Base-by-base conservation (phyloP, 768 basidiomycete genomes). In the Kwoniella sp. region DNA sequence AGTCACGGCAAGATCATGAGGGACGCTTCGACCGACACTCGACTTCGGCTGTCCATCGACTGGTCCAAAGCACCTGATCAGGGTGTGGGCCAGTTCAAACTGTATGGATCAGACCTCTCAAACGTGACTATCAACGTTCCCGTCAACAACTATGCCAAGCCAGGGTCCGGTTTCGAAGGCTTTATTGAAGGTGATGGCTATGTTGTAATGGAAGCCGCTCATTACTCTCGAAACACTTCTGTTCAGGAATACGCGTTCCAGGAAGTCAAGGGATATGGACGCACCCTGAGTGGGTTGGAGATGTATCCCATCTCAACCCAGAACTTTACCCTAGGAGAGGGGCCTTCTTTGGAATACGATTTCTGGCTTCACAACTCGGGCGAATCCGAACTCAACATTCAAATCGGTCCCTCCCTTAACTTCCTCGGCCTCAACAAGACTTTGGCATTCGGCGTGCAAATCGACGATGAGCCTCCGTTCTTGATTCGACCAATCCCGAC, bases 131-230 rank as follows among this genome's bases (percentile, higher is more conserved):
- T 77, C 25, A 25, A 56, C 6, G 63, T 65, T 7, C 73, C 75
- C 8, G 52, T 69, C 40, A 60, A 55, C 40, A 64, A 65, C 26
- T 59, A 63, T 15, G 29, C 56, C 15, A 29, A 61, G 1, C 64
- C 65, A 21, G 60, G 64, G 8, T 44, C 40, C 13, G 66, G 70
- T 29, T 76, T 65, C 53, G 49, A 69, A 71, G 86, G 87, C 2
- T 86, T 88, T 67, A 84, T 89, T 25, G 87, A 89, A 67, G 85
- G 84, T 22, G 83, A 85, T 48, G 87, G 87, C 13, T 85, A 83
- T 21, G 81, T 89, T 44, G 85, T 86, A 0, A 87, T 88, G 27
- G 87, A 90, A 69, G 88, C 87, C 37, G 85, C 83, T 1, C 88
- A 89, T 73, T 81, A 84, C 0, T 79, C 83, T 1, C 81, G 84